Base-by-base conservation (phyloP, 192 early-diverging fungal genomes). In the Mortierella hygrophila region DNA sequence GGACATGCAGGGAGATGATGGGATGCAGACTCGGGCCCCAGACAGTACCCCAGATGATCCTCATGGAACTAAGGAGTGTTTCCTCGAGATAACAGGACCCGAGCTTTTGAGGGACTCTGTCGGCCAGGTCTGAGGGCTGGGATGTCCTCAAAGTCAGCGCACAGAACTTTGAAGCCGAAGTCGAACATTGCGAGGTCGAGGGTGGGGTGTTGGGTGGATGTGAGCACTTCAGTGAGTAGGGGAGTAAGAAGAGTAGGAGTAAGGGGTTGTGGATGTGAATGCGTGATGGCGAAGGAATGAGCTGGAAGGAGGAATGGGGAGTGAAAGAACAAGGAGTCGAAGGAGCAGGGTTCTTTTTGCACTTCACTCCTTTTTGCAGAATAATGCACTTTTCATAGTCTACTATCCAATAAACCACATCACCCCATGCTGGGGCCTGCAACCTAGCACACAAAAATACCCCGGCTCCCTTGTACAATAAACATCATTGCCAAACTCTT, bases 111-210 rank as follows among this genome's bases (percentile, higher is more conserved):
- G 71, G 78, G 29, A 68, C 49, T 10, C 54, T 46, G 1, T 71
- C 76, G 10, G 54, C 29, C 10, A 83, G 76, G 42, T 83, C 71
- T 11, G 75, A 68, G 5, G 70, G 8, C 16, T n/a, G 10, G 10
- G 20, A 77, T 44, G 47, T 83, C 81, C 49, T 83, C 76, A 77
- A 74, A 83, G 54, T 83, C 76, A 11, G 57, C 80, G n/a, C 80
- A 81, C 1, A 81, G 38, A 1, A n/a, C 42, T 41, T 81, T 76
- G 15, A 82, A 82, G 11, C 15, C 16, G 4, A 57, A 2, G 11
- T 41, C 3, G 32, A 0, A 16, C 74, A 75, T 75, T 8, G 32
- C 5, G 47, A 38, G 74, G 10, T 49, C 32, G 49, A 46, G 46
- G 37, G 54, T n/a, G 35, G 32, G 35, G 23, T 75, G 35, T 60